These are phyloP conservation scores for Microbotryomycetes sp. DNA, from an alignment of 1,284 basidiomycete species.

Conservation along the genomic window DNA sequence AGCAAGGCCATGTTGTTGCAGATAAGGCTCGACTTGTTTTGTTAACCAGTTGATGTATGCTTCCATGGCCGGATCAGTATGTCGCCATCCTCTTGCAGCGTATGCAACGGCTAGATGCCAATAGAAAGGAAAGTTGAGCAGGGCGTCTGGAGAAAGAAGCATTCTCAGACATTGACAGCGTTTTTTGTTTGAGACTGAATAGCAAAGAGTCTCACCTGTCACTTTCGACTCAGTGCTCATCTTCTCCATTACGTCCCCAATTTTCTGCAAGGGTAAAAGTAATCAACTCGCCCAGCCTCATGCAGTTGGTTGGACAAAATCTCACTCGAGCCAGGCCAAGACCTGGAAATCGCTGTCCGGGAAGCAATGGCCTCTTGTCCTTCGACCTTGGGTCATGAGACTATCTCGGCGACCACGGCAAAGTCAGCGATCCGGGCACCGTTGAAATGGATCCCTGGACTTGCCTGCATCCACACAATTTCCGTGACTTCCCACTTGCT, in stretches of 20 bases:
- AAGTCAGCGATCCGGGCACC: no score
- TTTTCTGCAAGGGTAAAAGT: not conserved
- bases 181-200: no score
- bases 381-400: conserved; percentile 5
- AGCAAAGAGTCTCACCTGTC: not conserved
- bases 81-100: not conserved
- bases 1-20: conserved; percentile 3
- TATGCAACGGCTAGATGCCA: conserved; percentile 5
- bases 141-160: not conserved
- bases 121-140: conserved; percentile 15
- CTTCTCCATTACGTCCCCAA: not conserved
- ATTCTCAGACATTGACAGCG: not conserved
- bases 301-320: not conserved
- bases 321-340: conserved; percentile 7
- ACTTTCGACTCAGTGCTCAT: conserved; percentile 8
- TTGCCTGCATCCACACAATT: conserved; percentile 11
- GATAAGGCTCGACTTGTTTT: not conserved
- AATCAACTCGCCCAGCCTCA: not conserved
- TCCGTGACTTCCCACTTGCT: conserved; percentile 12
- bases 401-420: no score
- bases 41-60: conserved; percentile 3
- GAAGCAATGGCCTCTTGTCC: not conserved
- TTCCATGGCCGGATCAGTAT: conserved; percentile 8
- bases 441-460: no score
- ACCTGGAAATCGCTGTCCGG: conserved; percentile 7